Conservation (phyloP, 352 stramenopile species). For the Phytophthora cactorum region DNA sequence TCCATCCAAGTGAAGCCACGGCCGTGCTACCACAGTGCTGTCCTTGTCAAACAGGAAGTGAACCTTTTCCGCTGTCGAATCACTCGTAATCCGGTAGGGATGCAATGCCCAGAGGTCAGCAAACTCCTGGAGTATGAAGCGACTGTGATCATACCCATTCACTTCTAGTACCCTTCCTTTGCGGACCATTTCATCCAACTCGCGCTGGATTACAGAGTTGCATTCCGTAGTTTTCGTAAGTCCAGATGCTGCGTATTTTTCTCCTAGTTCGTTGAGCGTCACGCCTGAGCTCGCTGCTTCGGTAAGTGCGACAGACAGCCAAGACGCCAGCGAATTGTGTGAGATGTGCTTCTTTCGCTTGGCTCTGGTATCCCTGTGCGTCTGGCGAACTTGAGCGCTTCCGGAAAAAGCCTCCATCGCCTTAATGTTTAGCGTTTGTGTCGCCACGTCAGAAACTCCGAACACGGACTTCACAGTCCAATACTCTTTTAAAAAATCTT, state of each 20-base stretch:
- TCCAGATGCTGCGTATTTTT: conserved; percentile 21
- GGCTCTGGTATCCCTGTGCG: neutral
- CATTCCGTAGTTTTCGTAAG: conserved; percentile 13
- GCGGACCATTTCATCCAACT: conserved; percentile 45
- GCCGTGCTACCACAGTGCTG: conserved; percentile 55
- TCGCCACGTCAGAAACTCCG: conserved; percentile 27
- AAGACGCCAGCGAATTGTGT: conserved; percentile 18
- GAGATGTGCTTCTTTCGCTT: conserved; percentile 16
- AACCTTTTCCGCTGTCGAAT: conserved; percentile 61
- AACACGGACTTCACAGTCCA: conserved; percentile 73
- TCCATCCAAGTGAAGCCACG: conserved; percentile 83
- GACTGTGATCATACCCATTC: conserved; percentile 61
- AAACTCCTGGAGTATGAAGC: conserved; percentile 57
- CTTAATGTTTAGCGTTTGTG: conserved; percentile 33
- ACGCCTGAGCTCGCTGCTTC: conserved; percentile 28
- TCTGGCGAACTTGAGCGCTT: conserved; percentile 6
- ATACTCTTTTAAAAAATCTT: conserved; percentile 80
- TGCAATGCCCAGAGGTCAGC: conserved; percentile 66
- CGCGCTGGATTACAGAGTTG: conserved; percentile 34
- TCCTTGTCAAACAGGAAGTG: conserved; percentile 78
- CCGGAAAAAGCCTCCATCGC: conserved; percentile 55
- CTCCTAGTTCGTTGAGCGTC: conserved; percentile 32
- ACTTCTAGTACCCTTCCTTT: conserved; percentile 60
- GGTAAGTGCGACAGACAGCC: conserved; percentile 28
- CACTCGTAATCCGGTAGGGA: conserved; percentile 56